A percentile compares a stretch with the other conserved stretches of the same genome.
Evolutionary conservation across 2,329 filamentous ascomycete genomes (phyloP).

Genomic region (Aspergillus sp.): DNA sequence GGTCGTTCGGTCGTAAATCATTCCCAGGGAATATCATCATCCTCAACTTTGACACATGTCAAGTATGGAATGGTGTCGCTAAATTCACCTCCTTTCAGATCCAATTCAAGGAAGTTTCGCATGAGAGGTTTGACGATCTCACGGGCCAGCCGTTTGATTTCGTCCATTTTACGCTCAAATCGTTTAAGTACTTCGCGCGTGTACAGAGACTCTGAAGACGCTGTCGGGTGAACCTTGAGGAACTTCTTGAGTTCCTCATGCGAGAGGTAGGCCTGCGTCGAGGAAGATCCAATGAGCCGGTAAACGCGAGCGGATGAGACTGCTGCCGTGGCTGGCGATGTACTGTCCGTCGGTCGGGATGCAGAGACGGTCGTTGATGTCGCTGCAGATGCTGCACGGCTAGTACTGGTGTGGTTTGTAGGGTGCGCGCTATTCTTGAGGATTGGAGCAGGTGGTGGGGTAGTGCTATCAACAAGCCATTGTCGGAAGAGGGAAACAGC

Average conservation of each 20-base stretch:
- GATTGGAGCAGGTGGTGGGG: conserved; percentile 62
- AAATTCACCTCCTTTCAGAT: conserved; percentile 52
- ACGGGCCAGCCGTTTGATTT: conserved; percentile 79
- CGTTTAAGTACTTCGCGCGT: conserved; percentile 79
- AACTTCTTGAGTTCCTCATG: conserved; percentile 92
- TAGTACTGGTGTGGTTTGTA: conserved; percentile 11
- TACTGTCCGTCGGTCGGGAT: conserved; percentile 20
- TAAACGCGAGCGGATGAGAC: conserved; percentile 66
- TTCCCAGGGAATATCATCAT: conserved; percentile 64
- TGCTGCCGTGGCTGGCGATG: conserved; percentile 27
- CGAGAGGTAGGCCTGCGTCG: conserved; percentile 64
- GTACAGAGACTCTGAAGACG: conserved; percentile 64
- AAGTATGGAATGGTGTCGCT: conserved; percentile 58
- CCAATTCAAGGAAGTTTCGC: conserved; percentile 80
- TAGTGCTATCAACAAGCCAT: conserved; percentile 89
- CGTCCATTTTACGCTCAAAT: conserved; percentile 84
- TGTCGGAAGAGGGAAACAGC: conserved; percentile 84
- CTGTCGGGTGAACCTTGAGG: conserved; percentile 70
- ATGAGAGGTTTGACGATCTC: conserved; percentile 83
- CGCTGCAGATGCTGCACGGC: conserved; percentile 14
- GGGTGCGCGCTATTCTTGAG: conserved; percentile 33
- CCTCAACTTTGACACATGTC: conserved; percentile 64
- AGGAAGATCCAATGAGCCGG: conserved; percentile 68
- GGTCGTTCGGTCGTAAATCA: conserved; percentile 19
- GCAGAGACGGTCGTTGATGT: conserved; percentile 11